phyloP scores from a whole-genome alignment of 2,329 filamentous ascomycete species.

The Xylaria sp. region DNA sequence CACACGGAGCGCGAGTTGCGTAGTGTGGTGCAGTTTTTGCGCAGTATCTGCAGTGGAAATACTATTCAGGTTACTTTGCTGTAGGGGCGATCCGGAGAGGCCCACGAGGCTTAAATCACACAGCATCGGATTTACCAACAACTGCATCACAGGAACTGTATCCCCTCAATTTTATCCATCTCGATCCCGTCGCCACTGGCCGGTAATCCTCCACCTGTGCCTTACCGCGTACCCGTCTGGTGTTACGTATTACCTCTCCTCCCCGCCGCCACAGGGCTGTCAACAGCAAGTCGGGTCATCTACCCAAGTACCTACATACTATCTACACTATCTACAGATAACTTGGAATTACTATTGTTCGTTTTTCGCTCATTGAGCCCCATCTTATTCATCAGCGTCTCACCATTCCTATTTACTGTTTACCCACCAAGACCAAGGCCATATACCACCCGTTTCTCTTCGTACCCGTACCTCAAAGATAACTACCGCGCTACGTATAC shows the following conservation, averaged over 20 bases:
- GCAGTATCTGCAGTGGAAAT: too few relatives aligned
- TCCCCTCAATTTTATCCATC: constrained; percentile 8
- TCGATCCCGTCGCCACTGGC: constrained; percentile 8
- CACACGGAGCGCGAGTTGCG: too few relatives aligned
- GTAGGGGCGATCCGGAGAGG: not conserved
- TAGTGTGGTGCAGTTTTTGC: too few relatives aligned
- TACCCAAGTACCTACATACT: too few relatives aligned
- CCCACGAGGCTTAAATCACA: not conserved
- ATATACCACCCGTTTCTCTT: not conserved
- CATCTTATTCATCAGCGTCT: not conserved
- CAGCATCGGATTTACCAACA: not conserved
- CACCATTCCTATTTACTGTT: not conserved
- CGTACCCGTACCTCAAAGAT: not conserved
- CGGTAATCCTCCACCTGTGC: not conserved
- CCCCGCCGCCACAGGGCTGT: constrained; percentile 1
- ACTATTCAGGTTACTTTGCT: too few relatives aligned
- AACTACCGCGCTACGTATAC: not conserved
- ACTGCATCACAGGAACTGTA: not conserved
- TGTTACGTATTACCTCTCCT: not conserved
- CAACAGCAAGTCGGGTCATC: too few relatives aligned
- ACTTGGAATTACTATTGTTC: not conserved
- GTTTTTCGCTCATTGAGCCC: not conserved
- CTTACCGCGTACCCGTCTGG: not conserved
- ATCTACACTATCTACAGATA: too few relatives aligned
- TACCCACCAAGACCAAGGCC: not conserved